Percentiles rank a stretch among this genome's conserved stretches.
Evolutionary conservation across 179 eudicot genomes (phyloP).

Genomic region (Silene coronaria): DNA sequence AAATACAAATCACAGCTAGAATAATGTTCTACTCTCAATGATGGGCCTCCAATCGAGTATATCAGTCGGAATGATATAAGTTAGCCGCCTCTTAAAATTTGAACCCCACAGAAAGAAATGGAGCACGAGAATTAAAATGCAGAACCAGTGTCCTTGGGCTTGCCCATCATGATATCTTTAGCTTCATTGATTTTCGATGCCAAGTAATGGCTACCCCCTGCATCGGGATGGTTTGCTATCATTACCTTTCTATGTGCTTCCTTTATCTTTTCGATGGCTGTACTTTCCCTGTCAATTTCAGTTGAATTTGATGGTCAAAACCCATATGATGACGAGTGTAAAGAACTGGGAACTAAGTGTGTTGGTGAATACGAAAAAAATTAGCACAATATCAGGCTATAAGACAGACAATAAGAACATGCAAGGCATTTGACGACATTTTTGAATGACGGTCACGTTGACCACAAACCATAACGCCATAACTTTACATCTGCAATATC

Average conservation of each 20-base stretch:
- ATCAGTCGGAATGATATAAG: not conserved
- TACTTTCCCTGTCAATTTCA: conserved; percentile 48
- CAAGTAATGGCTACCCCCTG: conserved; percentile 81
- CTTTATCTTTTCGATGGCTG: conserved; percentile 48
- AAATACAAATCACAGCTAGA: not conserved
- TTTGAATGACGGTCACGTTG: not conserved
- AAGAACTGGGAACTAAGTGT: not conserved
- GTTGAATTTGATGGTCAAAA: not conserved
- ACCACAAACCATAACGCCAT: not conserved
- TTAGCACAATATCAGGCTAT: not conserved
- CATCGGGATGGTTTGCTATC: conserved; percentile 87
- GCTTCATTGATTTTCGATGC: conserved; percentile 81
- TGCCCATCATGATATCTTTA: conserved; percentile 59
- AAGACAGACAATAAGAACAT: not conserved
- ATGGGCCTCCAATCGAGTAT: not conserved
- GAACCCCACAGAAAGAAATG: not conserved
- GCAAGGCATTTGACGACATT: not conserved
- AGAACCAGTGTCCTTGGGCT: conserved; percentile 43
- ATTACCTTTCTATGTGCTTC: conserved; percentile 77
- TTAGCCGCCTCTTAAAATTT: not conserved
- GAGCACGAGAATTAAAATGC: conserved; percentile 34
- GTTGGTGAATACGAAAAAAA: not conserved
- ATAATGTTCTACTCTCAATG: not conserved
- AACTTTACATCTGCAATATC: not conserved
- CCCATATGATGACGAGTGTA: not conserved